Evolutionary conservation across 805 yeast genomes (phyloP).

Genomic region (Kodamaea sagamina): DNA sequence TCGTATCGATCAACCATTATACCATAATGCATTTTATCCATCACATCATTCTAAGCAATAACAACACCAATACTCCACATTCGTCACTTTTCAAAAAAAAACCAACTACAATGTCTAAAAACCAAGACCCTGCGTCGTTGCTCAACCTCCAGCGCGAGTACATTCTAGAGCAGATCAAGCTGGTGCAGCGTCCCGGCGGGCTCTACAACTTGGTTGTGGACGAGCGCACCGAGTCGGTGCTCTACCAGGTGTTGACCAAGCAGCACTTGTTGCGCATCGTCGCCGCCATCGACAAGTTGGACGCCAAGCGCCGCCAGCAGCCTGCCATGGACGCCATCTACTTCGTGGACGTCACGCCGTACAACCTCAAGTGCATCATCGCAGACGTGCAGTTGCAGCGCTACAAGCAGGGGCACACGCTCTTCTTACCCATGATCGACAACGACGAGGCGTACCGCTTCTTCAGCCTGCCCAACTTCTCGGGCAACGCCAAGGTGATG

Average conservation of each 20-base stretch:
- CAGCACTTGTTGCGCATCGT: conserved; percentile 54
- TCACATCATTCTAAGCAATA: too few relatives aligned
- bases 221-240: conserved; percentile 49
- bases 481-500: conserved; percentile 32
- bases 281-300: conserved; percentile 66
- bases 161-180: conserved; percentile 32
- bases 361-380: conserved; percentile 70
- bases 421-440: conserved; percentile 57
- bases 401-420: conserved; percentile 71
- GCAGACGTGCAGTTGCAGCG: conserved; percentile 75
- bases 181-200: conserved; percentile 30
- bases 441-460: conserved; percentile 21
- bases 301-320: conserved; percentile 59
- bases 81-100: too few relatives aligned
- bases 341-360: conserved; percentile 67
- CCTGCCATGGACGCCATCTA: conserved; percentile 77
- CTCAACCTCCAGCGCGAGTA: conserved; percentile 33
- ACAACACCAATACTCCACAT: too few relatives aligned
- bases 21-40: too few relatives aligned
- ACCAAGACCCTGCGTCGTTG: conserved; percentile 30
- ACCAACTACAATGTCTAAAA: conserved; percentile 22
- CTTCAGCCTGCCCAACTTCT: conserved; percentile 26
- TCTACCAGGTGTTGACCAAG: conserved; percentile 50
- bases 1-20: too few relatives aligned
- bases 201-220: conserved; percentile 54